These are phyloP conservation scores for Leavenworthia alabamica DNA, from an alignment of 345 rosid species.

Conservation along the genomic window DNA sequence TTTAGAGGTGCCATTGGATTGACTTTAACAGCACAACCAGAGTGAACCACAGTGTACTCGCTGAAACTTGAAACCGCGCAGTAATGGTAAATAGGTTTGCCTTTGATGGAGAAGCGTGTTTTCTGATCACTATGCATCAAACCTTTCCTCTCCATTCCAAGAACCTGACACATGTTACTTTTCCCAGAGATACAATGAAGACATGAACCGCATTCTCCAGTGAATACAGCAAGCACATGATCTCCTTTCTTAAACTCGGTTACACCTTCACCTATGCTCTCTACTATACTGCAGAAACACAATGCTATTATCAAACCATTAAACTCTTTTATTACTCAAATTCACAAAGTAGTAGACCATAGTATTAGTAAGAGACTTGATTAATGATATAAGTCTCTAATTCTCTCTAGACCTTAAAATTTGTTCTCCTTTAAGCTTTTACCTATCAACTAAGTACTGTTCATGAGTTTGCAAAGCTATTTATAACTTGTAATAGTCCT, in stretches of 20 bases:
- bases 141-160: conserved; percentile 83
- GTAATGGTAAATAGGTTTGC: conserved; percentile 74
- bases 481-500: neutral
- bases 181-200: conserved; percentile 66
- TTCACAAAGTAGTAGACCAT: neutral
- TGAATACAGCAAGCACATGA: conserved; percentile 76
- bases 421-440: neutral
- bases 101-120: conserved; percentile 69
- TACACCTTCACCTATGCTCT: conserved; percentile 73
- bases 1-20: conserved; percentile 55
- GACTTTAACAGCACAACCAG: conserved; percentile 91
- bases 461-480: neutral
- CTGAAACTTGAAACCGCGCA: conserved; percentile 95
- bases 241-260: conserved; percentile 78
- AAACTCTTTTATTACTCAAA: neutral
- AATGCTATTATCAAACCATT: neutral
- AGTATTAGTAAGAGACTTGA: neutral
- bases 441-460: neutral
- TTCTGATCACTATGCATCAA: conserved; percentile 76
- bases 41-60: conserved; percentile 84
- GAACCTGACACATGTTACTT: conserved; percentile 76
- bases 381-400: neutral
- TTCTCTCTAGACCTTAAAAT: too few relatives aligned
- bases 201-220: conserved; percentile 75
- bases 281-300: conserved; percentile 59